Percentiles rank a stretch among this genome's conserved stretches.
These are phyloP conservation scores for Fusarium globosum DNA, from an alignment of 2,329 filamentous ascomycete genomes.

Conservation along the genomic window DNA sequence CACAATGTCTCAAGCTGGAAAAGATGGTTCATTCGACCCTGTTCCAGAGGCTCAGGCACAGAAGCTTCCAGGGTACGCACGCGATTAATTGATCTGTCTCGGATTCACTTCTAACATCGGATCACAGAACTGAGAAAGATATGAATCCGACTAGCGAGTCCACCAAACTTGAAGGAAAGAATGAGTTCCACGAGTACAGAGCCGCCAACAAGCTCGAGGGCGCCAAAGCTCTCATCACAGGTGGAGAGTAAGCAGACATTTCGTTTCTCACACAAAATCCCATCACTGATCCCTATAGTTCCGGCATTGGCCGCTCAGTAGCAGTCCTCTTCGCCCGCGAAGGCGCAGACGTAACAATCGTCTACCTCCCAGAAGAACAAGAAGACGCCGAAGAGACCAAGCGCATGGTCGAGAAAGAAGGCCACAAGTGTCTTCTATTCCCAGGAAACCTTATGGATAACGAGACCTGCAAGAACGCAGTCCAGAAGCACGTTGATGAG, in stretches of 20 bases:
- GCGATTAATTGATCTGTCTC: not conserved
- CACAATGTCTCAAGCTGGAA: slow-evolving; percentile 31
- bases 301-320: slow-evolving; percentile 65
- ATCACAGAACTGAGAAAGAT: slow-evolving; percentile 49
- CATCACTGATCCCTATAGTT: slow-evolving; percentile 47
- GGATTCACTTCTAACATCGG: accelerated
- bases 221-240: slow-evolving; percentile 65
- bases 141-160: slow-evolving; percentile 55
- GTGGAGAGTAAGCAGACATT: slow-evolving; percentile 60
- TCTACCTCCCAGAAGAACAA: slow-evolving; percentile 66
- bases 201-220: slow-evolving; percentile 62
- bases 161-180: slow-evolving; percentile 55
- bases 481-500: slow-evolving; percentile 64
- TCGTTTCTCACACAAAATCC: accelerated
- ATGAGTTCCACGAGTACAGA: slow-evolving; percentile 51
- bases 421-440: slow-evolving; percentile 59
- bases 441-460: slow-evolving; percentile 61
- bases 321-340: slow-evolving; percentile 68
- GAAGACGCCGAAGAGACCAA: slow-evolving; percentile 66
- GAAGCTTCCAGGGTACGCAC: slow-evolving; percentile 51
- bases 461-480: slow-evolving; percentile 60
- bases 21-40: slow-evolving; percentile 50
- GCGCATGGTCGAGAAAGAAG: slow-evolving; percentile 62
- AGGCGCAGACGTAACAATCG: slow-evolving; percentile 66
- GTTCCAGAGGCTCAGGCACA: slow-evolving; percentile 51